phyloP scores from a whole-genome alignment of 1,284 basidiomycete species.

The Ganoderma boninense region DNA sequence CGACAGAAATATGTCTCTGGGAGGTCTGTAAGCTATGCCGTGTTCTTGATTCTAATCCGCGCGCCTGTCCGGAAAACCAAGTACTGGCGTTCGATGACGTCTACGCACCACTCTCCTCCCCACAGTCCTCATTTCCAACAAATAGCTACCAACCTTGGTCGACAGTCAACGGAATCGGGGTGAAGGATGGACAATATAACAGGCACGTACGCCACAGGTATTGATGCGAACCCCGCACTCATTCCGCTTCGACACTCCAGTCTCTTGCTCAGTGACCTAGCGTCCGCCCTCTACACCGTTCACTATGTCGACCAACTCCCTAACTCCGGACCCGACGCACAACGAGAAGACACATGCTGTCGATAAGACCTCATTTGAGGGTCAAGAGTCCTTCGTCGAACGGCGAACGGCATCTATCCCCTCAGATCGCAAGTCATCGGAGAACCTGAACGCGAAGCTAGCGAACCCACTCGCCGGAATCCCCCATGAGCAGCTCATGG shows the following conservation, averaged over 20 bases:
- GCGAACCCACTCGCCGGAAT: conserved; percentile 67
- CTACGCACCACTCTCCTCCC: background rate
- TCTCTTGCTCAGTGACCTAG: background rate
- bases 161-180: background rate
- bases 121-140: background rate
- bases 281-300: background rate
- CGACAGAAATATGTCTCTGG: no score
- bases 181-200: background rate
- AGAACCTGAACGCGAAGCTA: conserved; percentile 49
- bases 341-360: background rate
- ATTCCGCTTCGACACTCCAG: background rate
- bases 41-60: background rate
- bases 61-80: background rate
- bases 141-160: background rate
- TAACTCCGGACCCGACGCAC: background rate
- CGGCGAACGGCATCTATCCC: conserved; percentile 35
- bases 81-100: background rate
- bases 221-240: background rate
- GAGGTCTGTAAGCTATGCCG: no score
- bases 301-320: background rate
- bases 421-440: conserved; percentile 28
- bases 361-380: background rate
- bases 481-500: conserved; percentile 61
- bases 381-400: conserved; percentile 31
- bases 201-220: background rate